Evolutionary conservation across 257 asterid species (phyloP).

Genomic region (Nicotiana otophora): DNA sequence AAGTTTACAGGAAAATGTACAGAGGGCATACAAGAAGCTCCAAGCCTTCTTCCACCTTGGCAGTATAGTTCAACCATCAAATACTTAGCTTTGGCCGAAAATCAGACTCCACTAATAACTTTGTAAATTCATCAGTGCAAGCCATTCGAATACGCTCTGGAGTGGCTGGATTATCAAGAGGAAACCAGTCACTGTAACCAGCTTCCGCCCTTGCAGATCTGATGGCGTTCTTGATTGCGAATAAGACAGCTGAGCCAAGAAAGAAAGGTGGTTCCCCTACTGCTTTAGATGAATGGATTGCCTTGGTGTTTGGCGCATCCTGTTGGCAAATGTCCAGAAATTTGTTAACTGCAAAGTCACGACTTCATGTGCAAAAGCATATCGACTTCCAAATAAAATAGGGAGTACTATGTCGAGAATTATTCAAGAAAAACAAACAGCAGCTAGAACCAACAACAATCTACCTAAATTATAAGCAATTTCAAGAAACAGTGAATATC

Average conservation of each 20-base stretch:
- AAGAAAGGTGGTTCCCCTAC: constrained; percentile 99
- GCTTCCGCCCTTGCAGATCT: constrained; percentile 72
- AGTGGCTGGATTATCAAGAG: constrained; percentile 88
- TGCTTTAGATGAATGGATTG: constrained; percentile 93
- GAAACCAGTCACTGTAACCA: constrained; percentile 68
- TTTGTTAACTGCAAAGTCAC: background rate
- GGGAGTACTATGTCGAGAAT: background rate
- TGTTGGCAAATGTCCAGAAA: constrained; percentile 18
- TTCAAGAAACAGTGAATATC: background rate
- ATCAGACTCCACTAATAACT: constrained; percentile 32
- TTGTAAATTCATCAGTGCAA: constrained; percentile 66
- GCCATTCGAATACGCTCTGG: constrained; percentile 99
- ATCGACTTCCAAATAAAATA: background rate
- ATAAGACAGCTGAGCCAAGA: constrained; percentile 72
- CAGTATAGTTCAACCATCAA: constrained; percentile 9
- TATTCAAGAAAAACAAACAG: background rate
- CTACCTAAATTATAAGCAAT: background rate
- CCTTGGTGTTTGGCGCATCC: constrained; percentile 78
- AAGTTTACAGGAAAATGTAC: background rate
- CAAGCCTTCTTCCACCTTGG: background rate
- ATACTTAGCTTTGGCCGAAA: constrained; percentile 72
- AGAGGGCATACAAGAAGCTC: constrained; percentile 3
- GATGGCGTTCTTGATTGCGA: constrained; percentile 84
- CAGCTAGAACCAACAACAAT: background rate
- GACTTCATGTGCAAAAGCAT: background rate